Conservation (phyloP, 73 alveolate species). For the Diophrys appendiculata region DNA sequence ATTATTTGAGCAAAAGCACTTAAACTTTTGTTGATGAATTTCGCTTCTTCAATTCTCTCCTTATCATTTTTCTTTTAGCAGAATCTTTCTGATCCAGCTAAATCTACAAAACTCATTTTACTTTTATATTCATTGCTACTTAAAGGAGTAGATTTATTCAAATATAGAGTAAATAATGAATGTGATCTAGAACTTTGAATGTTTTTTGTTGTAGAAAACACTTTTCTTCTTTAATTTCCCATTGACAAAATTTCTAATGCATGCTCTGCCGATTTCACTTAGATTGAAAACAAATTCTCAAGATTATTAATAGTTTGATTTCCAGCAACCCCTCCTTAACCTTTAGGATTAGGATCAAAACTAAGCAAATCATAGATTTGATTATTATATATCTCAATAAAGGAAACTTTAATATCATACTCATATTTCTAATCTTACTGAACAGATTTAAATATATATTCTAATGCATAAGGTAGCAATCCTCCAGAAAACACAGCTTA, state of each 20-base stretch:
- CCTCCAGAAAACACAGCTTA: no score
- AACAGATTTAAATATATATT: no score
- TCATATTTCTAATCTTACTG: no score
- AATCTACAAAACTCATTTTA: conserved; percentile 60
- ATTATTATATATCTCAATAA: not conserved
- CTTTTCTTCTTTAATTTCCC: conserved; percentile 70
- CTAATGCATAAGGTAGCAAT: no score
- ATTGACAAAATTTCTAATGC: conserved; percentile 61
- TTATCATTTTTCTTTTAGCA: conserved; percentile 51
- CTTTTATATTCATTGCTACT: not conserved
- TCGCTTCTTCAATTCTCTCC: conserved; percentile 82
- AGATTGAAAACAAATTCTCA: conserved; percentile 68
- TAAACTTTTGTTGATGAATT: conserved; percentile 76
- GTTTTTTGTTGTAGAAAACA: conserved; percentile 73
- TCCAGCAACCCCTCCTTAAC: no score
- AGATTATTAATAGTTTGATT: not conserved
- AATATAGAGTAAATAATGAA: conserved; percentile 48
- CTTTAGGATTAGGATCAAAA: not conserved
- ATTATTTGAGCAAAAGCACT: conserved; percentile 1
- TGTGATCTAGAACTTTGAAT: conserved; percentile 83
- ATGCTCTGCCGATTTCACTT: conserved; percentile 66
- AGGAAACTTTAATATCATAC: no score
- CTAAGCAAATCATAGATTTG: not conserved
- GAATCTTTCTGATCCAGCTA: conserved; percentile 86
- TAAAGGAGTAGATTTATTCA: not conserved